Evolutionary conservation across 2,329 filamentous ascomycete genomes (phyloP), one percentile per base, ranked within the genome.

Genomic region (Diaporthe australafricana): DNA sequence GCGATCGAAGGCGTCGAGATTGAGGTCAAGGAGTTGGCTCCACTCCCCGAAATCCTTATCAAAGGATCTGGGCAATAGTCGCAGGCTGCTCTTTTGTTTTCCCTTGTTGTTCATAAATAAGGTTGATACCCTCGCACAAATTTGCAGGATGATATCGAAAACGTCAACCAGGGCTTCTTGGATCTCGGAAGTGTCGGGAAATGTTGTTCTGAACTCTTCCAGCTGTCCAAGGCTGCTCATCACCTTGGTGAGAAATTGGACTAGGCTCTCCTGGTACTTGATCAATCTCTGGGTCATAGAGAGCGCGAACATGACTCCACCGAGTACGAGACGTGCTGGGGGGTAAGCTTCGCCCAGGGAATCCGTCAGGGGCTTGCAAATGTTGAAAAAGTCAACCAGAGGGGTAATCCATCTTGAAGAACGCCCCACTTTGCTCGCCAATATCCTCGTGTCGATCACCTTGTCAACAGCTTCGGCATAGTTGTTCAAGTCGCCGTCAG

Each of bases 21-120:
- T 62, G 16, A 14, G 22, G 12, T 60, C 32, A 22, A 69, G 67
- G 5, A 50, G 5, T 2, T 38, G 27, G 2, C 17, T 30, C 42
- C 67, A 69, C 20, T 60, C 67, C 6, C 42, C 67, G 4, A 69
- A 62, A 2, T 69, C 67, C 4, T 50, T 69, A 2, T 62, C 67
- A n/a, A 69, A 69, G 3, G 67, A 69, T 5, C 42, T 62, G 2
- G 9, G 22, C 11, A 67, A 53, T 20, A 67, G 22, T n/a, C 48
- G 45, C 6, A 25, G 2, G 48, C 32, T 67, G 32, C 48, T 67
- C 22, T 55, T 67, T 20, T 55, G 16, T 42, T 53, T 67, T 30
- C 35, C 63, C 5, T 53, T 67, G 8, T 17, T 45, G 63, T 45
- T n/a, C 16, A 67, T 25, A 14, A 40, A 53, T 12, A 67, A 27